Conservation (phyloP, 176 grass and related monocot genomes). For the Eragrostis nindensis region DNA sequence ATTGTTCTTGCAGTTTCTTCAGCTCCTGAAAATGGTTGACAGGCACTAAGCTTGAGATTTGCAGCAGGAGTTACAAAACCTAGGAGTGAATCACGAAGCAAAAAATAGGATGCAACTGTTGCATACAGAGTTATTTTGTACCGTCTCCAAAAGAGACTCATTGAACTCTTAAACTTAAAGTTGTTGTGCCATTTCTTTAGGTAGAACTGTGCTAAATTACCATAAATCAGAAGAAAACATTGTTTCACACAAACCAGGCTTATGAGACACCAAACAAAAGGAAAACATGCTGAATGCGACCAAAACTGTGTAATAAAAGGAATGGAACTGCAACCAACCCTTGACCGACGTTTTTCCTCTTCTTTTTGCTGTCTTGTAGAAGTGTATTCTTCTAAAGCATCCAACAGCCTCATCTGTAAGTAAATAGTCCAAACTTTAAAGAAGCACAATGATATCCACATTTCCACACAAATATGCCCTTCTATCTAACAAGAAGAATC, state of each 20-base stretch:
- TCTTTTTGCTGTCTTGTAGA: slow-evolving; percentile 66
- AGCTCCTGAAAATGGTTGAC: slow-evolving; percentile 63
- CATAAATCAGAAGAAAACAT: slow-evolving; percentile 2
- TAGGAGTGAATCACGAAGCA: background rate
- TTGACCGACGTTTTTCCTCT: slow-evolving; percentile 66
- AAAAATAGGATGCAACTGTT: background rate
- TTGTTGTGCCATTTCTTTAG: background rate
- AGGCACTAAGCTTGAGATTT: background rate
- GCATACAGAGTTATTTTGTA: background rate
- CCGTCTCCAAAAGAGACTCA: background rate
- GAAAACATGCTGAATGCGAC: background rate
- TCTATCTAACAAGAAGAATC: slow-evolving; percentile 1
- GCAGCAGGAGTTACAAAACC: background rate
- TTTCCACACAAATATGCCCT: background rate
- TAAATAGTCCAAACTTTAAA: slow-evolving; percentile 9
- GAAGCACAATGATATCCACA: slow-evolving; percentile 15
- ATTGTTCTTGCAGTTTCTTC: slow-evolving; percentile 90
- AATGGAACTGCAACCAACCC: slow-evolving; percentile 50
- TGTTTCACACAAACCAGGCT: background rate
- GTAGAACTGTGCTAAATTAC: background rate
- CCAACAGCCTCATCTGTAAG: slow-evolving; percentile 62
- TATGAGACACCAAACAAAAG: slow-evolving; percentile 6
- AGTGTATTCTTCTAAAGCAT: slow-evolving; percentile 75
- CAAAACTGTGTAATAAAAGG: slow-evolving; percentile 3
- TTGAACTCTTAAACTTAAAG: background rate